Evolutionary conservation across 345 rosid genomes (phyloP), one percentile per base, ranked within the genome.

Genomic region (Noccaea caerulescens): DNA sequence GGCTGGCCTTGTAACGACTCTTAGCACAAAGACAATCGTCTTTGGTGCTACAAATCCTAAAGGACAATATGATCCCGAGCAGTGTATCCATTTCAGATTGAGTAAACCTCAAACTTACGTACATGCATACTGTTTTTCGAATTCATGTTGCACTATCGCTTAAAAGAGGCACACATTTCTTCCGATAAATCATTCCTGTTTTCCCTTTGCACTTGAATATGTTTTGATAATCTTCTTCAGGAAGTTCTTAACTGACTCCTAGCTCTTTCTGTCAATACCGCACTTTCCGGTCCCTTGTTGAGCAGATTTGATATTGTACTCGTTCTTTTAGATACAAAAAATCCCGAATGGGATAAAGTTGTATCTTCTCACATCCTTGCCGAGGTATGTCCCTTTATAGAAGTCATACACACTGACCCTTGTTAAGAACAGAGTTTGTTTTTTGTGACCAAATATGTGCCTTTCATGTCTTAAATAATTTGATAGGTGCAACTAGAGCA

Each of bases 21-120:
- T 93, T 65, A 89, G 88, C 80, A 93, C 97, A 11, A 86, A 80
- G 81, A 91, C 98, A 73, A 79, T 89, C 25, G 95, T 93, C 49
- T 91, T 91, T 65, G 97, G 98, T 58, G 98, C 98, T 6, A 91
- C 98, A 78, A 93, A 93, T 86, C 96, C 97, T 47, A 93, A 91
- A 84, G 98, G 98, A 36, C 92, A 91, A 32, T 93, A 91, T 82
- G 98, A 93, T 82, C 98, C 95, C 50, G 91, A 85, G 54, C 98
- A 89, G 71, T 75, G 98, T 93, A 93, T 86, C 92, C 37, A 49
- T 72, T 69, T 63, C 58, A 50, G 52, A 73, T 37, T 6, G 37
- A 47, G 67, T 34, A 53, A 12, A 43, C 32, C 59, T 63, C 4
- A 18, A 41, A 38, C 58, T 54, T 61, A 10, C 74, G 13, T 67